These are phyloP conservation scores for Hypericum androsaemum DNA, from an alignment of 345 rosid species.

Conservation along the genomic window DNA sequence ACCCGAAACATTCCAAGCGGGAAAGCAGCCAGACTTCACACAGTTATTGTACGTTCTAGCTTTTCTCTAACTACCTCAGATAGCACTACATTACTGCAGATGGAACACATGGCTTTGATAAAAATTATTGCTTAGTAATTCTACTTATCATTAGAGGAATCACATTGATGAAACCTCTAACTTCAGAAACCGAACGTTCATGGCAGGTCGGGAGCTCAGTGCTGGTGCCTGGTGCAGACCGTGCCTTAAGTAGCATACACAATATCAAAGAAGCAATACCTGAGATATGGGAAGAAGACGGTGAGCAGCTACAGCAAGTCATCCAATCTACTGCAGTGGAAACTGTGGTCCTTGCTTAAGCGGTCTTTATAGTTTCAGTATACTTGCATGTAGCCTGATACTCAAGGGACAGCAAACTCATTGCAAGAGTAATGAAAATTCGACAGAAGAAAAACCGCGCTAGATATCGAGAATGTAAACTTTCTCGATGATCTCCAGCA, in stretches of 20 bases:
- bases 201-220: slow-evolving; percentile 66
- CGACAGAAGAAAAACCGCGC: no score
- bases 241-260: slow-evolving; percentile 65
- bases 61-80: neutral
- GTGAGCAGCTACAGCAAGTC: slow-evolving; percentile 46
- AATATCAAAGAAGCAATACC: slow-evolving; percentile 79
- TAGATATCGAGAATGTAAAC: no score
- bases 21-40: slow-evolving; percentile 62
- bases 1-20: slow-evolving; percentile 68
- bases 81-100: no score
- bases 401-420: no score
- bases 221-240: slow-evolving; percentile 64
- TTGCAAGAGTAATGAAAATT: no score
- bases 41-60: slow-evolving; percentile 50
- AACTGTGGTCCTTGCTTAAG: slow-evolving; percentile 54
- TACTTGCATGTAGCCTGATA: no score
- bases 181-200: neutral
- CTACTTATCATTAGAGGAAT: no score
- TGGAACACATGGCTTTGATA: no score
- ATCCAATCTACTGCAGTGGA: slow-evolving; percentile 46
- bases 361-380: no score
- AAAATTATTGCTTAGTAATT: no score
- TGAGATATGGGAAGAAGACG: slow-evolving; percentile 56
- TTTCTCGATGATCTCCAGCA: no score
- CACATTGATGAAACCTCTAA: no score